Percentiles rank a stretch among this genome's conserved stretches.
These are phyloP conservation scores for Phialophora chinensis DNA, from an alignment of 2,329 filamentous ascomycete genomes.

Conservation along the genomic window DNA sequence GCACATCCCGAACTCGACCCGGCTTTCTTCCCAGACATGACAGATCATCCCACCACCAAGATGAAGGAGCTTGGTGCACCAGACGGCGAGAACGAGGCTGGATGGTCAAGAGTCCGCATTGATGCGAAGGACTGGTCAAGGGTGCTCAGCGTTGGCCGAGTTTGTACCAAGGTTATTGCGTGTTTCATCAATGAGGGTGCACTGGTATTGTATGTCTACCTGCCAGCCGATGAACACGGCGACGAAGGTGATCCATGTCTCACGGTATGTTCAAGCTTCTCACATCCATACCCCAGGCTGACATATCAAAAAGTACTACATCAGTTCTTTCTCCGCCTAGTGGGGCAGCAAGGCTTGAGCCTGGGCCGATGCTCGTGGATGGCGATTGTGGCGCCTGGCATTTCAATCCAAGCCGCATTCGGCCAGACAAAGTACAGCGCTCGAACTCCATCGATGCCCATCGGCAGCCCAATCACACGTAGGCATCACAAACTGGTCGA, in stretches of 20 bases:
- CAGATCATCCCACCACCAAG: slow-evolving; percentile 79
- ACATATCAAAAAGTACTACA: slow-evolving; percentile 48
- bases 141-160: slow-evolving; percentile 87
- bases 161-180: slow-evolving; percentile 90
- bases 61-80: slow-evolving; percentile 67
- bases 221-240: slow-evolving; percentile 47
- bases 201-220: slow-evolving; percentile 54
- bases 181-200: slow-evolving; percentile 63
- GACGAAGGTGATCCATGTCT: slow-evolving; percentile 53
- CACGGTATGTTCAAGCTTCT: slow-evolving; percentile 46
- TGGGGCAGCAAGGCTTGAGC: neutral
- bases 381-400: neutral
- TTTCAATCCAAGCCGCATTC: neutral
- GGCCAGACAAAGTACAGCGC: neutral
- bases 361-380: neutral
- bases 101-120: slow-evolving; percentile 87
- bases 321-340: slow-evolving; percentile 48
- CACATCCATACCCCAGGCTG: neutral
- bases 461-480: neutral
- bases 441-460: neutral
- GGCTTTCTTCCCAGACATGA: slow-evolving; percentile 71
- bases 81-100: slow-evolving; percentile 72
- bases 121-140: slow-evolving; percentile 94
- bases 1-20: slow-evolving; percentile 88
- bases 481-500: neutral